A percentile compares a stretch with the other conserved stretches of the same genome.
phyloP scores from a whole-genome alignment of 2,329 filamentous ascomycete species.

The Penicillium polonicum region DNA sequence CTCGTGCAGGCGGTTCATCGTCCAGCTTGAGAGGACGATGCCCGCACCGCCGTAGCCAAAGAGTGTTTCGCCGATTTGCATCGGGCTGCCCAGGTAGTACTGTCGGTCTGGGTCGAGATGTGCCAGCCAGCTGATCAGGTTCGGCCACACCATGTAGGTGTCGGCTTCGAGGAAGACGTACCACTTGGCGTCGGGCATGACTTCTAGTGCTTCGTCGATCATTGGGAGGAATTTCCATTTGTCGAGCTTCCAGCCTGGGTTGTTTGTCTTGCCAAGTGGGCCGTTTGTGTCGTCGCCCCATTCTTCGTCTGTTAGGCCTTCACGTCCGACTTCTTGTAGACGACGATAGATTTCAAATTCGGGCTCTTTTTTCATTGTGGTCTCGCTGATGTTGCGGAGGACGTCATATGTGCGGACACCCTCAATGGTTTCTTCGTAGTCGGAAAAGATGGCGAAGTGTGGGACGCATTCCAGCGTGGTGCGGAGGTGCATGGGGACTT shows the following conservation, averaged over 20 bases:
- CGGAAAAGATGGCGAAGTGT: constrained; percentile 31
- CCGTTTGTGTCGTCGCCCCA: constrained; percentile 33
- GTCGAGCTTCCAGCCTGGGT: constrained; percentile 52
- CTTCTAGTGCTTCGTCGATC: constrained; percentile 47
- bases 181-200: constrained; percentile 52
- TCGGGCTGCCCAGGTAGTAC: constrained; percentile 55
- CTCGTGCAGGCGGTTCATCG: constrained; percentile 41
- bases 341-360: constrained; percentile 53
- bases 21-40: constrained; percentile 50
- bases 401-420: constrained; percentile 28
- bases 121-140: constrained; percentile 52
- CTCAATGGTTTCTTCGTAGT: constrained; percentile 29
- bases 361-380: constrained; percentile 24
- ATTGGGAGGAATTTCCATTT: constrained; percentile 59
- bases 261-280: constrained; percentile 40
- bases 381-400: constrained; percentile 26
- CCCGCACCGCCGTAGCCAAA: constrained; percentile 55
- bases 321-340: constrained; percentile 43
- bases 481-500: constrained; percentile 29
- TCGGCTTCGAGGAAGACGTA: constrained; percentile 59
- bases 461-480: constrained; percentile 31
- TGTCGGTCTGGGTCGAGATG: constrained; percentile 47
- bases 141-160: constrained; percentile 55
- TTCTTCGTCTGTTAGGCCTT: constrained; percentile 36
- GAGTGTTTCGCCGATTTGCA: constrained; percentile 48